Percentiles rank a stretch among this genome's conserved stretches.
phyloP scores from a whole-genome alignment of 225 moss, liverwort and hornwort species.

The Bryoerythrophyllum caledonicum region DNA sequence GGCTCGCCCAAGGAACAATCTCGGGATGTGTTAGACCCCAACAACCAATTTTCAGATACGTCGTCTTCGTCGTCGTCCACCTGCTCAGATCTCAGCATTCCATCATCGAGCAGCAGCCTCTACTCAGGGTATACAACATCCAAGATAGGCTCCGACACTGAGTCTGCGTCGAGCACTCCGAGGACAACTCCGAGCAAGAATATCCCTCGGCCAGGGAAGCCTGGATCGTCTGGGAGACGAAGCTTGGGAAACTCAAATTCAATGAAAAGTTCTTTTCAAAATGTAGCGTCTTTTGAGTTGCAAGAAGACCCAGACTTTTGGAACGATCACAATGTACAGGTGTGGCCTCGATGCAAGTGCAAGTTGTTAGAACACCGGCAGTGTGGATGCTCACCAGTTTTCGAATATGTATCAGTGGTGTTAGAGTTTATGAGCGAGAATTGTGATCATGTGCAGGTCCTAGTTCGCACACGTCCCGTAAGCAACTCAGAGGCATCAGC shows the following conservation, averaged over 20 bases:
- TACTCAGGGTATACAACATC: conserved; percentile 53
- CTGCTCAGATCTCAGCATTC: conserved; percentile 60
- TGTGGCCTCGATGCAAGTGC: conserved; percentile 13
- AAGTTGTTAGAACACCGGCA: neutral
- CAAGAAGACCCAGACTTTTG: conserved; percentile 66
- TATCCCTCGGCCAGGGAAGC: conserved; percentile 59
- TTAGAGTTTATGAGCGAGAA: conserved; percentile 6
- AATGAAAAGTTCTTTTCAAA: conserved; percentile 32
- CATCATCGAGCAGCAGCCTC: conserved; percentile 59
- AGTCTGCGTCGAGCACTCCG: conserved; percentile 60
- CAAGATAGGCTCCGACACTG: conserved; percentile 50
- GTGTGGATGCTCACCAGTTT: neutral
- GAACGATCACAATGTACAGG: conserved; percentile 73
- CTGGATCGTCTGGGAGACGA: conserved; percentile 36
- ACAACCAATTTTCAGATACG: conserved; percentile 50
- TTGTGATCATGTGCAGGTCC: conserved; percentile 39
- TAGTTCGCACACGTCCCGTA: conserved; percentile 57
- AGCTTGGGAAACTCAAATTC: conserved; percentile 24
- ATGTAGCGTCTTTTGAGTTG: conserved; percentile 44
- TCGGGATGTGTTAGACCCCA: conserved; percentile 38
- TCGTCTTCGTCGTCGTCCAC: conserved; percentile 59
- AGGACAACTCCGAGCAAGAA: conserved; percentile 57
- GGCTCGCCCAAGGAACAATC: conserved; percentile 41
- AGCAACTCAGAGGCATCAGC: conserved; percentile 39
- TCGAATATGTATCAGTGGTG: neutral